A percentile compares a stretch with the other conserved stretches of the same genome.
phyloP scores from a whole-genome alignment of 2,329 filamentous ascomycete species.

The Raffaelea deltoideospora region DNA sequence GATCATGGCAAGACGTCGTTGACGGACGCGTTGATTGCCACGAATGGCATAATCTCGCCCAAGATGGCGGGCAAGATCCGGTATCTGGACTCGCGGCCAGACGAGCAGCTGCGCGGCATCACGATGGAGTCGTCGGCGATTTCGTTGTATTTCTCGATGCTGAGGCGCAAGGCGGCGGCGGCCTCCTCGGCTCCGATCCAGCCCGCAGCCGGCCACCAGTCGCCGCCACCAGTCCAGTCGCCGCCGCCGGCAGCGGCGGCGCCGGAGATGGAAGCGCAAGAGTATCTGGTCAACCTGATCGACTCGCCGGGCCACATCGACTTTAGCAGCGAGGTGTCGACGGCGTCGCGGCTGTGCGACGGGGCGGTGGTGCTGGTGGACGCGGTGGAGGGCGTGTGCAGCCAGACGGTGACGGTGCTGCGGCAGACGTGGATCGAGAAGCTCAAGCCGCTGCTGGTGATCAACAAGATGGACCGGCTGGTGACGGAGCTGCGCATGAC shows the following conservation, averaged over 20 bases:
- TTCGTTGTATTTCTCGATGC: conserved; percentile 86
- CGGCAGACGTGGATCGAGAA: conserved; percentile 93
- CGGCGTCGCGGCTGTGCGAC: conserved; percentile 84
- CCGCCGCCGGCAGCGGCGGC: conserved; percentile 51
- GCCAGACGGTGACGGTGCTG: conserved; percentile 92
- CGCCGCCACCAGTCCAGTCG: too few relatives aligned
- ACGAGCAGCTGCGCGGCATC: conserved; percentile 90
- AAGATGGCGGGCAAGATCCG: conserved; percentile 96
- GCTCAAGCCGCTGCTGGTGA: conserved; percentile 81
- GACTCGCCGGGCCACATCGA: conserved; percentile 97
- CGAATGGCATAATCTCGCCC: conserved; percentile 97
- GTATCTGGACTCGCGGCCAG: conserved; percentile 88
- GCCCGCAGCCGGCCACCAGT: too few relatives aligned
- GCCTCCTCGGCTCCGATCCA: too few relatives aligned
- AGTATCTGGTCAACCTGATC: conserved; percentile 94
- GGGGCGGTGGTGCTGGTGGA: conserved; percentile 90
- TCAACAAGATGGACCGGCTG: conserved; percentile 96
- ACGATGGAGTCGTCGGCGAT: conserved; percentile 99
- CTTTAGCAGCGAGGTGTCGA: conserved; percentile 96
- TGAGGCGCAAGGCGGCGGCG: too few relatives aligned
- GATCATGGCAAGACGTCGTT: conserved; percentile 98
- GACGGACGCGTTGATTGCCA: conserved; percentile 88
- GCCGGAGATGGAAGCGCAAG: conserved; percentile 60
- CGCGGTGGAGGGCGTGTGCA: conserved; percentile 94
- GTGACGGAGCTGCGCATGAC: conserved; percentile 92